Percentiles rank a stretch among this genome's conserved stretches.
phyloP scores from a whole-genome alignment of 495 filamentous ascomycete species.

The Rostrohypoxylon terebratum region DNA sequence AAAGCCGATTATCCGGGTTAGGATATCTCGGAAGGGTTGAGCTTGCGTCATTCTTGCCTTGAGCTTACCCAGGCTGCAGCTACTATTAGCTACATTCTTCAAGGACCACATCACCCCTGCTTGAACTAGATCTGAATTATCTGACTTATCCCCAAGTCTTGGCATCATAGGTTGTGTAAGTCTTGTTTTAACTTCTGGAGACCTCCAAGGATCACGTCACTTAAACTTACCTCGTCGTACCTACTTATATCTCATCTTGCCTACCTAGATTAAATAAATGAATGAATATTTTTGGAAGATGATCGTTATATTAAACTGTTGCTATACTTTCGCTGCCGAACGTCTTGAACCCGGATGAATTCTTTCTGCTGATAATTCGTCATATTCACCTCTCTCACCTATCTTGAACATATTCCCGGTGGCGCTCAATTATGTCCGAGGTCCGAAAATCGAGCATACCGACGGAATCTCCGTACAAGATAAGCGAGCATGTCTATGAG shows the following conservation, averaged over 20 bases:
- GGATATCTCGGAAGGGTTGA: conserved; percentile 18
- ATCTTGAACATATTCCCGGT: neutral
- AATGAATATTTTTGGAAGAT: conserved; percentile 3
- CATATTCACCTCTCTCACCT: conserved; percentile 1
- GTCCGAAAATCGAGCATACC: conserved; percentile 11
- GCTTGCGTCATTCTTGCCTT: conserved; percentile 42
- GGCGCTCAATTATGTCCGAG: conserved; percentile 16
- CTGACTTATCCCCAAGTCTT: conserved; percentile 40
- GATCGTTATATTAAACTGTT: neutral
- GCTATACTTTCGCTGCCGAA: conserved; percentile 7
- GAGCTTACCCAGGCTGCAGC: conserved; percentile 9
- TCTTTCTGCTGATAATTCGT: neutral
- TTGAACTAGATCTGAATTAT: neutral
- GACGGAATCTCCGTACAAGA: conserved; percentile 39
- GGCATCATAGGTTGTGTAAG: conserved; percentile 41
- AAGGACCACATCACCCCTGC: conserved; percentile 18
- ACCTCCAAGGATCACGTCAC: conserved; percentile 5
- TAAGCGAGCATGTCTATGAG: conserved; percentile 62
- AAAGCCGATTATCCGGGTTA: conserved; percentile 39
- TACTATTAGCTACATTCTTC: conserved; percentile 18
- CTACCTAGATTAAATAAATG: neutral
- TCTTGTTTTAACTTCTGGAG: conserved; percentile 40
- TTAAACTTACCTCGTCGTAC: neutral
- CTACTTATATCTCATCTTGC: conserved; percentile 12
- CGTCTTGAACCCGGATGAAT: conserved; percentile 17